These are phyloP conservation scores for Aphanomyces euteiches DNA, from an alignment of 352 stramenopile genomes.

Conservation along the genomic window DNA sequence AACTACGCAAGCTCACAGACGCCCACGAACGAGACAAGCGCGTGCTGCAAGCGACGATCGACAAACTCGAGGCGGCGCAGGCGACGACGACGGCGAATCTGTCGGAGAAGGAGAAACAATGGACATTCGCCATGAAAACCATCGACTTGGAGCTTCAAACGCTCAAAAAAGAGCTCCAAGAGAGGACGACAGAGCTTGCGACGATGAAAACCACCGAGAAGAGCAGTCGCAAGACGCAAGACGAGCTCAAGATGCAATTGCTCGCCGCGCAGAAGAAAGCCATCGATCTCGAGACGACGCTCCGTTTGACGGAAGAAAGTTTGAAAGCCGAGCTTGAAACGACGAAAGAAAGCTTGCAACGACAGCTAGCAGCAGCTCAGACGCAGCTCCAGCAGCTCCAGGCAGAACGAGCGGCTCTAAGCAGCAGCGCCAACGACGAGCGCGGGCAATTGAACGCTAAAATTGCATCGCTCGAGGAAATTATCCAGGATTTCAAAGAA, in stretches of 20 bases:
- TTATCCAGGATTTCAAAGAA: background rate
- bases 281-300: background rate
- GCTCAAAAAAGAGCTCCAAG: constrained; percentile 27
- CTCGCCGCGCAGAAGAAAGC: constrained; percentile 17
- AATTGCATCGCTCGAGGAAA: background rate
- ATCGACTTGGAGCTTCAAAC: constrained; percentile 29
- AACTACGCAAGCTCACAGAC: constrained; percentile 3
- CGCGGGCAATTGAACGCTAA: background rate
- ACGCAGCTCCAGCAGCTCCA: background rate
- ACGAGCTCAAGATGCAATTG: constrained; percentile 23
- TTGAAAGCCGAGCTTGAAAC: background rate
- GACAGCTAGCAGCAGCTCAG: too few relatives aligned
- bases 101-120: constrained; percentile 33
- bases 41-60: background rate
- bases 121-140: constrained; percentile 30
- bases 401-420: background rate
- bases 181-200: constrained; percentile 31
- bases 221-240: constrained; percentile 12
- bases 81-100: constrained; percentile 35
- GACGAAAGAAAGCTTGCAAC: background rate
- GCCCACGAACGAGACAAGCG: constrained; percentile 7
- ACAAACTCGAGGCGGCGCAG: constrained; percentile 19
- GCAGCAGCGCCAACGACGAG: background rate
- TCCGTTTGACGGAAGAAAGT: background rate
- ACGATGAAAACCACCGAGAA: constrained; percentile 18